Percentiles rank a stretch among this genome's conserved stretches.
These are phyloP conservation scores for Rhizopogon rudus DNA, from an alignment of 768 basidiomycete species.

Conservation along the genomic window DNA sequence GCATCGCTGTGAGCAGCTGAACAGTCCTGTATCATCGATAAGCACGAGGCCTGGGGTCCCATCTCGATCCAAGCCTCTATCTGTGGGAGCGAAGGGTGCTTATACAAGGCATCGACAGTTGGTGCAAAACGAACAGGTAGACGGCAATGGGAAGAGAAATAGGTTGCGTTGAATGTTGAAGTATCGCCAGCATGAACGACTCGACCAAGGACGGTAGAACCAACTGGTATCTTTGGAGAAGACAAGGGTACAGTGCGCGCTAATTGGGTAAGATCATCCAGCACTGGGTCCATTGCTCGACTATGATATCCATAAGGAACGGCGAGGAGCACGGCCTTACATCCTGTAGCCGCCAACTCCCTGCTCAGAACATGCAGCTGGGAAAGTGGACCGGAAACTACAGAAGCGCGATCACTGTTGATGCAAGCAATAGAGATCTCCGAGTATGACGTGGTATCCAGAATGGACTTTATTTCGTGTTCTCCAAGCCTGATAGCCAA, in stretches of 20 bases:
- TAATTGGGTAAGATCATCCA: slow-evolving; percentile 41
- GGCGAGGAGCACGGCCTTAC: slow-evolving; percentile 39
- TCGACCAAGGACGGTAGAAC: slow-evolving; percentile 56
- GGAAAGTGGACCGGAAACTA: slow-evolving; percentile 51
- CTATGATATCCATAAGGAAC: slow-evolving; percentile 68
- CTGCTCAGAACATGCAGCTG: slow-evolving; percentile 38
- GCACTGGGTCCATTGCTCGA: slow-evolving; percentile 52
- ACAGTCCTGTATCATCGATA: slow-evolving; percentile 49
- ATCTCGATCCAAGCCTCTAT: slow-evolving; percentile 37
- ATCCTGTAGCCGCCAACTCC: slow-evolving; percentile 33
- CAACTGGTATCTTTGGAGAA: slow-evolving; percentile 51
- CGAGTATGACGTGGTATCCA: slow-evolving; percentile 29
- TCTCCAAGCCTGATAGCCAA: slow-evolving; percentile 43
- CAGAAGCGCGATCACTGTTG: slow-evolving; percentile 54
- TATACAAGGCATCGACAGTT: slow-evolving; percentile 40
- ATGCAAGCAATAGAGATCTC: slow-evolving; percentile 52
- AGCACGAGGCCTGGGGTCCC: slow-evolving; percentile 30
- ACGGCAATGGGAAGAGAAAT: slow-evolving; percentile 55
- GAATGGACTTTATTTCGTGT: slow-evolving; percentile 27
- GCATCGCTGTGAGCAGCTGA: slow-evolving; percentile 24
- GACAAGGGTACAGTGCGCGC: slow-evolving; percentile 32
- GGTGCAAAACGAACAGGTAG: slow-evolving; percentile 53
- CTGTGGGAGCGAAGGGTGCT: slow-evolving; percentile 17
- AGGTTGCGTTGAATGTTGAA: slow-evolving; percentile 41
- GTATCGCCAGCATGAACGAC: slow-evolving; percentile 50